Base-by-base conservation (phyloP, 1,139 yeast genomes). In the Hansenula anomala region DNA sequence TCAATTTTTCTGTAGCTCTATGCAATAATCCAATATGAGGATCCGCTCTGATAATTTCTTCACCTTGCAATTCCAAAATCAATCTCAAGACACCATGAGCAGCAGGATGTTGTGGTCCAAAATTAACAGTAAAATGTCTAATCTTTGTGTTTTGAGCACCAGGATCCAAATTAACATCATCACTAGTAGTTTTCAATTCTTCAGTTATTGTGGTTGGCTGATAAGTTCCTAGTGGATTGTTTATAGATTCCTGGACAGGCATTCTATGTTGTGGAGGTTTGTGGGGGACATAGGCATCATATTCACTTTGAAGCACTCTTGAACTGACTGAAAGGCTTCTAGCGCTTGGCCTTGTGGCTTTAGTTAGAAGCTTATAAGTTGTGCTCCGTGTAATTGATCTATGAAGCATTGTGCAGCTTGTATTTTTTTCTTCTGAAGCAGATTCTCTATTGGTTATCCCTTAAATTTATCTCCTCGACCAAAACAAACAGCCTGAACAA, bases 31-130 rank as follows among this genome's bases (percentile, higher is more conserved):
- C 95, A 48, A 86, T 86, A 61, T 86, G 96, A 36, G 96, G 95
- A 61, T 86, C 95, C 8, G 92, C 75, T 55, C 96, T 75, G 42
- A 86, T 78, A 54, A 87, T 82, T 63, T 87, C 95, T 64, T 86
- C 96, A 51, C 96, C 95, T 57, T 84, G 86, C 50, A 87, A 73
- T 67, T 86, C 96, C 56, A 86, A 71, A 64, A 86, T 86, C 63
- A 86, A 72, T 59, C 96, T 77, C 69, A 86, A 72, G 66, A 86
- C 96, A 49, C 96, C 96, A 68, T 86, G 96, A 34, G 95, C 95
- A 45, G 96, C 96, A 25, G 96, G 96, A 70, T 86, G 96, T 66
- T 86, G 96, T 33, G 96, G 95, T 30, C 95, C 96, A 58, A 87
- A 87, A 66, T 86, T 87, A 60, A 87, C 80, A 38, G 95, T 86